Evolutionary conservation across 306 rosid genomes (phyloP).

Genomic region (Carpinus viminea): DNA sequence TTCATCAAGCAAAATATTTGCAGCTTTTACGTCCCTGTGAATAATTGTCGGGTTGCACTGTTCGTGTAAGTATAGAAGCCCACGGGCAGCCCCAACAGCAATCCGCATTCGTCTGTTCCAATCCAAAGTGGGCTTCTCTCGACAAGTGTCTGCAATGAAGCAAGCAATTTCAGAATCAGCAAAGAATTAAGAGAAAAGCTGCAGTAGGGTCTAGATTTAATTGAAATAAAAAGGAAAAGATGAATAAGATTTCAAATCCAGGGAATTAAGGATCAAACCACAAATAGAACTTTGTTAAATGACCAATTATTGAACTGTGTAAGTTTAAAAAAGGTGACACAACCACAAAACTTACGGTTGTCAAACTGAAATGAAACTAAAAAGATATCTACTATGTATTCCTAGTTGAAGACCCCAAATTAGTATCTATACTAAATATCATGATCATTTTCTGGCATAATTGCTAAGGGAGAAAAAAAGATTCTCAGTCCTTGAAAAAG

Average conservation of each 20-base stretch:
- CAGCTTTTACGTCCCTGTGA: slow-evolving; percentile 99
- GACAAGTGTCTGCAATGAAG: slow-evolving; percentile 52
- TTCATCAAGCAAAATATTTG: slow-evolving; percentile 87
- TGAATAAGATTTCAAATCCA: not conserved
- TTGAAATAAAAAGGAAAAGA: not conserved
- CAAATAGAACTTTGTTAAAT: not conserved
- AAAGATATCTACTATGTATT: not conserved
- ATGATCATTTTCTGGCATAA: not conserved
- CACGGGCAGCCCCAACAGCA: slow-evolving; percentile 88
- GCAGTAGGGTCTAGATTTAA: not conserved
- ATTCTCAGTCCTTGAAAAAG: not conserved
- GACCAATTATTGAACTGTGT: not conserved
- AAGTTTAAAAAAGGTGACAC: not conserved
- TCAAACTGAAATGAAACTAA: not conserved
- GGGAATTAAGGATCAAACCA: not conserved
- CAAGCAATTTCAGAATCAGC: slow-evolving; percentile 12
- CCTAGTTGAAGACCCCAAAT: not conserved
- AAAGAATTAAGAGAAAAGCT: slow-evolving; percentile 13
- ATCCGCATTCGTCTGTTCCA: slow-evolving; percentile 79
- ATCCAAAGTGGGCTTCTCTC: slow-evolving; percentile 78
- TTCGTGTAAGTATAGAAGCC: slow-evolving; percentile 88
- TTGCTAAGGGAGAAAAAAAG: not conserved
- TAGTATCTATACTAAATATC: not conserved
- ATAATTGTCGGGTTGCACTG: slow-evolving; percentile 92
- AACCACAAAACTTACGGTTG: not conserved